These are phyloP conservation scores for Penicillium sp. DNA, from an alignment of 2,329 filamentous ascomycete species.

Conservation along the genomic window DNA sequence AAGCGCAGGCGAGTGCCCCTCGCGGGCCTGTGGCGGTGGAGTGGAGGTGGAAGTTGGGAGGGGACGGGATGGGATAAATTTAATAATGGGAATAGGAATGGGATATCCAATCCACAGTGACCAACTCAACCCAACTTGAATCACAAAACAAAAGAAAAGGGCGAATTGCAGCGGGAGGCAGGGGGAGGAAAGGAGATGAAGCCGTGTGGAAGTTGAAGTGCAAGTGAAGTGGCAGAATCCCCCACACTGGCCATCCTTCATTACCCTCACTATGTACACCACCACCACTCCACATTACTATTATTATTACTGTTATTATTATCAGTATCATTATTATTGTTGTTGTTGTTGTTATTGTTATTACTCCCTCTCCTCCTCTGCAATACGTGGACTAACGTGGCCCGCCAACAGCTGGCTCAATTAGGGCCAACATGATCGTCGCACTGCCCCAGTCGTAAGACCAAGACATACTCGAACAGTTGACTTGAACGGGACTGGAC, in stretches of 20 bases:
- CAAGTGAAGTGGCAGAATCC: conserved; percentile 17
- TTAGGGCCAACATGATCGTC: no score
- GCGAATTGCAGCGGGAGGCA: background rate
- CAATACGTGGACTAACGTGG: no score
- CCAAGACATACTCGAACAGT: no score
- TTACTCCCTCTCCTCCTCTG: background rate
- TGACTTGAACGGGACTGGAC: no score
- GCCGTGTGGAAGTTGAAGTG: conserved; percentile 1
- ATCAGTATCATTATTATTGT: no score
- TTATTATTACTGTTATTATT: background rate
- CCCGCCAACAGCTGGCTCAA: no score
- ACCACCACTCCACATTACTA: no score
- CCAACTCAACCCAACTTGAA: no score
- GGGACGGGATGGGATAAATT: background rate
- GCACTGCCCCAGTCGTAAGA: no score
- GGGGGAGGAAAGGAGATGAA: background rate
- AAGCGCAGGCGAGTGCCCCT: conserved; percentile 30
- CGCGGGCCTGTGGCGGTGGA: conserved; percentile 17
- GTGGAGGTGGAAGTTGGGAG: background rate
- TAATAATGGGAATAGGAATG: background rate
- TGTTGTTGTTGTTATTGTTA: no score
- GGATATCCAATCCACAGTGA: no score
- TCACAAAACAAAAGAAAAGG: background rate
- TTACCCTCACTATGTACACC: background rate
- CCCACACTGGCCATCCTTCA: background rate